These are phyloP conservation scores for Barnettozyma populi DNA, from an alignment of 805 yeast genomes.

Conservation along the genomic window DNA sequence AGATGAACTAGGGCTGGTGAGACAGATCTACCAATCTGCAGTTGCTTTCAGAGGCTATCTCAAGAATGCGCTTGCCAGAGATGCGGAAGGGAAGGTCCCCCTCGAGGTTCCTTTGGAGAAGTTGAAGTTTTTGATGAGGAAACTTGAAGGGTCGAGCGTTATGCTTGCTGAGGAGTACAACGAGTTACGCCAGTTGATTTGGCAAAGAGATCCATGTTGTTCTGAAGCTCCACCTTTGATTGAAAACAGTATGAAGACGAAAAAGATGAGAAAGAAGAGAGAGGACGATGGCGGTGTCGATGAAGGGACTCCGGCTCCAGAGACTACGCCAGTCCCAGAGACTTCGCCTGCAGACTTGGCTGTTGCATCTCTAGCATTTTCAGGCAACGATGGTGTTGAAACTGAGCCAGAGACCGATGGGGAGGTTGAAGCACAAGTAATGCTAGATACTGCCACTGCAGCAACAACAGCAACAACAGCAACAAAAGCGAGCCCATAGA, in stretches of 20 bases:
- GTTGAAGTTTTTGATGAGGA: slow-evolving; percentile 40
- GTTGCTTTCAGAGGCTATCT: slow-evolving; percentile 20
- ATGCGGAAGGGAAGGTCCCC: slow-evolving; percentile 19
- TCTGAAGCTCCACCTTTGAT: slow-evolving; percentile 25
- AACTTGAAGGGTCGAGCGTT: slow-evolving; percentile 41
- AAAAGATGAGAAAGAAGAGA: neutral
- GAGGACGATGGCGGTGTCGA: neutral
- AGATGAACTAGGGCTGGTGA: slow-evolving; percentile 27
- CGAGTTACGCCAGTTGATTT: slow-evolving; percentile 23
- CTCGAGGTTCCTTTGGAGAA: slow-evolving; percentile 19
- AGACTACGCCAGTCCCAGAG: neutral
- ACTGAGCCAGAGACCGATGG: neutral
- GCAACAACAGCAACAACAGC: neutral
- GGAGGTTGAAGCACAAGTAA: neutral
- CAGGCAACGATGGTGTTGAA: neutral
- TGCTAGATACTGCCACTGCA: neutral
- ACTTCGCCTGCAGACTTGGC: neutral
- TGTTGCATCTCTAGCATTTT: neutral
- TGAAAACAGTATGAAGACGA: slow-evolving; percentile 11
- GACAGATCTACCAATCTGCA: slow-evolving; percentile 16
- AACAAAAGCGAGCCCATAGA: neutral
- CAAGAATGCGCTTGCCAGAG: slow-evolving; percentile 12
- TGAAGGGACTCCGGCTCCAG: neutral
- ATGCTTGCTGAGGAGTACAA: slow-evolving; percentile 30
- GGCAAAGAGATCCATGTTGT: slow-evolving; percentile 24